phyloP scores from a whole-genome alignment of 1,284 basidiomycete genomes.

The Apiotrichum porosum region DNA sequence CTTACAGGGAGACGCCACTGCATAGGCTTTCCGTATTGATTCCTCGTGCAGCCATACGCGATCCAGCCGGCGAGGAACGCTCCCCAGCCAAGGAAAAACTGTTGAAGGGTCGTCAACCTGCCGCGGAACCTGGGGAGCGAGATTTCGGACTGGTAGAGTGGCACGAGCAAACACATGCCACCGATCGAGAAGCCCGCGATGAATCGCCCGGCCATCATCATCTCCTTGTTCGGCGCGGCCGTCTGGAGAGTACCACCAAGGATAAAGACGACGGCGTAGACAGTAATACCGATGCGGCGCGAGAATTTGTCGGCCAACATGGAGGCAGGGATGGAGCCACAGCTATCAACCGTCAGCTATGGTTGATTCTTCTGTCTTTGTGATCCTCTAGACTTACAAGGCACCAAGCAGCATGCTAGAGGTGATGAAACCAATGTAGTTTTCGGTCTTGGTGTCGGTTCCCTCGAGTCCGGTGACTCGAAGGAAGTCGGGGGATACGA shows the following conservation, averaged over 20 bases:
- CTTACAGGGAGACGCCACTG: conserved; percentile 8
- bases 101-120: conserved; percentile 59
- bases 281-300: conserved; percentile 46
- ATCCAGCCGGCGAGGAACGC: conserved; percentile 29
- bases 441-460: conserved; percentile 34
- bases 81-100: conserved; percentile 55
- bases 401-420: conserved; percentile 43
- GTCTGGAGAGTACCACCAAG: conserved; percentile 54
- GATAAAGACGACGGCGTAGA: conserved; percentile 50
- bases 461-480: conserved; percentile 29
- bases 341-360: conserved; percentile 23
- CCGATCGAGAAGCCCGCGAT: conserved; percentile 56
- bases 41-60: conserved; percentile 8
- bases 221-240: conserved; percentile 53
- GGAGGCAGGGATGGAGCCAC: conserved; percentile 43
- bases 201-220: conserved; percentile 62
- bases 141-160: conserved; percentile 58
- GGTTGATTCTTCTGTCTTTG: neutral
- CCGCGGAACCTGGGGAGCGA: conserved; percentile 61
- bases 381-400: conserved; percentile 16
- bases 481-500: conserved; percentile 49
- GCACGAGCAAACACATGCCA: conserved; percentile 54
- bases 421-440: conserved; percentile 51
- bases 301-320: conserved; percentile 43
- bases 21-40: neutral